Percentiles rank a stretch among this genome's conserved stretches.
Evolutionary conservation across 176 grass and related monocot species (phyloP).

Genomic region (Oryza punctata): DNA sequence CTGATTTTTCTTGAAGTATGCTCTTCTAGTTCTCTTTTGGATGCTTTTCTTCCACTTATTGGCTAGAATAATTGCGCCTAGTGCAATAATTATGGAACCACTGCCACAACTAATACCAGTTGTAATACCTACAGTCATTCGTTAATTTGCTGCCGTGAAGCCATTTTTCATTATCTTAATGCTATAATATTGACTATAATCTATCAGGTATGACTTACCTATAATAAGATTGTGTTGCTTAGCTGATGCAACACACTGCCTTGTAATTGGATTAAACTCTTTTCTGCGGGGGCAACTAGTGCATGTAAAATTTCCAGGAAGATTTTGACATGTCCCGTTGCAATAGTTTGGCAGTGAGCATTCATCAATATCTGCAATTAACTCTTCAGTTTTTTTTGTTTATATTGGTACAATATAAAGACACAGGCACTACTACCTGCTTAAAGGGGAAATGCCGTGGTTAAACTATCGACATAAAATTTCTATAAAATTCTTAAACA

Average conservation of each 20-base stretch:
- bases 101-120: conserved; percentile 4
- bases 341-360: background rate
- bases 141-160: too few species aligned
- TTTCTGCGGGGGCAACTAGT: background rate
- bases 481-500: too few species aligned
- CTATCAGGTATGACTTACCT: background rate
- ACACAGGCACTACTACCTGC: too few species aligned
- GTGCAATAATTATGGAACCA: background rate
- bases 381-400: too few species aligned
- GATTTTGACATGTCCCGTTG: background rate
- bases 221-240: background rate
- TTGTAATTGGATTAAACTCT: background rate
- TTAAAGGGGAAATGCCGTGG: too few species aligned
- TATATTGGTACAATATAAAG: too few species aligned
- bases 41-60: background rate
- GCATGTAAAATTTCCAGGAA: background rate
- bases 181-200: background rate
- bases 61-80: background rate
- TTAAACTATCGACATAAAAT: too few species aligned
- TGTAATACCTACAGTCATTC: background rate
- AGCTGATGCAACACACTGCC: background rate
- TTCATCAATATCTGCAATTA: conserved; percentile 13
- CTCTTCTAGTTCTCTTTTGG: background rate
- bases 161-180: background rate
- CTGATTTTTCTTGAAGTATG: background rate